These are phyloP conservation scores for Dothistroma pini DNA, from an alignment of 2,329 filamentous ascomycete genomes.

Conservation along the genomic window DNA sequence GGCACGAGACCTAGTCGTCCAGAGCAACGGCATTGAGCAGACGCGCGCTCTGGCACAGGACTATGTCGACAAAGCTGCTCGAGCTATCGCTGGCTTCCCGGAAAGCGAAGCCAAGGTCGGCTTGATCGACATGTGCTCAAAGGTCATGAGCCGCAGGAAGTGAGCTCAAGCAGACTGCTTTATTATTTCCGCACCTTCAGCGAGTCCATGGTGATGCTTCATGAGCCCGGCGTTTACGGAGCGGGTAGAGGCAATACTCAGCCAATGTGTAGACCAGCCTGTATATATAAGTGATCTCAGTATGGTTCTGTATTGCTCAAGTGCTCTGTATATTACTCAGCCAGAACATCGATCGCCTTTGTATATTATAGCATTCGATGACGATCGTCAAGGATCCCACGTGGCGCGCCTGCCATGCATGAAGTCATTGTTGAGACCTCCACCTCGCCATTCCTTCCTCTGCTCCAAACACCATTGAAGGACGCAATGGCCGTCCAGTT, in stretches of 20 bases:
- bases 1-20: constrained; percentile 80
- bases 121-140: constrained; percentile 87
- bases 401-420: constrained; percentile 4
- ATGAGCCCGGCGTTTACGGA: constrained; percentile 8
- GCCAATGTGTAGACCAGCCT: not conserved
- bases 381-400: not conserved
- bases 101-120: constrained; percentile 93
- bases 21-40: constrained; percentile 85
- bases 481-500: not conserved
- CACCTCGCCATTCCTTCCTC: not conserved
- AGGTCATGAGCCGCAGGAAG: constrained; percentile 85
- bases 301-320: not conserved
- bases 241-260: not conserved
- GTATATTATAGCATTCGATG: not conserved
- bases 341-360: not conserved
- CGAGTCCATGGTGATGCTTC: constrained; percentile 5
- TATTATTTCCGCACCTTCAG: not conserved
- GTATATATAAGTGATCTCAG: not conserved
- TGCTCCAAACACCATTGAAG: not conserved
- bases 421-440: not conserved
- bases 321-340: not conserved
- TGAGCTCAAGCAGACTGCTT: constrained; percentile 41
- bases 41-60: constrained; percentile 86
- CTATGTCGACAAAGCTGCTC: constrained; percentile 82
- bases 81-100: constrained; percentile 79